These are phyloP conservation scores for Cantharellus cinnabarinus DNA, from an alignment of 768 basidiomycete genomes.

Conservation along the genomic window DNA sequence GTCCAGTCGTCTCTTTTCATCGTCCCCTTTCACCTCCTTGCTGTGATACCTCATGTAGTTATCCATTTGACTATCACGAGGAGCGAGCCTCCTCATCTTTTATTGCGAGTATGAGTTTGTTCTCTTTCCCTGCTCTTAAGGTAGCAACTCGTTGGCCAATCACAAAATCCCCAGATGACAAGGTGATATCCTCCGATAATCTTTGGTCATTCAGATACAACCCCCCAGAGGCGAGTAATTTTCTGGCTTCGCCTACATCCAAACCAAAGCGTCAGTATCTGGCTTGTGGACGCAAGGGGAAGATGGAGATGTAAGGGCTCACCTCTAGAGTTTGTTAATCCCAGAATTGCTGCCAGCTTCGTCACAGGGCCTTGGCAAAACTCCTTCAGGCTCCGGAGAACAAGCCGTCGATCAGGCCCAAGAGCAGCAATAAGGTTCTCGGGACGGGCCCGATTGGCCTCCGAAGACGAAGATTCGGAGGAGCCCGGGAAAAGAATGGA, in stretches of 20 bases:
- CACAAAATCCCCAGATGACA: slow-evolving; percentile 25
- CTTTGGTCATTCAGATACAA: slow-evolving; percentile 49
- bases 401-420: slow-evolving; percentile 40
- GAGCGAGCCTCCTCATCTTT: not conserved
- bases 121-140: slow-evolving; percentile 56
- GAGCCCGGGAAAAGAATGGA: slow-evolving; percentile 23
- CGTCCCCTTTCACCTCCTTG: too few species aligned
- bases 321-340: slow-evolving; percentile 46
- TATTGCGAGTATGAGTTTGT: slow-evolving; percentile 34
- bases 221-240: slow-evolving; percentile 41
- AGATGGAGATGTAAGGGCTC: slow-evolving; percentile 12
- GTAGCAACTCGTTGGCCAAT: slow-evolving; percentile 43
- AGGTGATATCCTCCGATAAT: slow-evolving; percentile 28
- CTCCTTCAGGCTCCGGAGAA: slow-evolving; percentile 25
- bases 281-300: not conserved
- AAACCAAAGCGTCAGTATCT: not conserved
- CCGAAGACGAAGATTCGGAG: slow-evolving; percentile 12
- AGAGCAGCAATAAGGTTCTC: slow-evolving; percentile 41
- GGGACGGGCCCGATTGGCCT: slow-evolving; percentile 21
- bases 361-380: slow-evolving; percentile 32
- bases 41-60: too few species aligned
- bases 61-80: too few species aligned
- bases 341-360: slow-evolving; percentile 39
- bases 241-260: slow-evolving; percentile 37
- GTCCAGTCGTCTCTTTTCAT: too few species aligned